Evolutionary conservation across 164 flowering plant species (phyloP).

Genomic region (Cinnamomum micranthum): DNA sequence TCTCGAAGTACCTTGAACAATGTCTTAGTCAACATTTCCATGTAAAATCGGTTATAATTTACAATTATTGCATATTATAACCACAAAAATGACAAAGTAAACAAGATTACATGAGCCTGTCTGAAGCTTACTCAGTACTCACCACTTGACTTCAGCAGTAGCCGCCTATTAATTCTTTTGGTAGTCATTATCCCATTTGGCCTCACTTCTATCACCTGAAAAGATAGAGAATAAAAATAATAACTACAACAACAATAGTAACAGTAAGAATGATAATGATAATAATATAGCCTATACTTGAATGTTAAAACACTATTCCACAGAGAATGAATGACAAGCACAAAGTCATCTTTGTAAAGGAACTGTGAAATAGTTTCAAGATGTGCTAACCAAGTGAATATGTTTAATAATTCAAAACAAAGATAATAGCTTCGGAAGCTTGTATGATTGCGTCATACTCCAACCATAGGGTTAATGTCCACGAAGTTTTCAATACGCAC

Average conservation of each 20-base stretch:
- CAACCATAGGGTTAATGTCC: too few species aligned
- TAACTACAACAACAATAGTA: too few species aligned
- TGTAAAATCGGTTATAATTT: too few species aligned
- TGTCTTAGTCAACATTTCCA: too few species aligned
- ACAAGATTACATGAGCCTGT: not conserved
- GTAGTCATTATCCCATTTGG: conserved; percentile 65
- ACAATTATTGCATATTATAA: not conserved
- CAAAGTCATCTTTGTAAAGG: not conserved
- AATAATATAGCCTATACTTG: not conserved
- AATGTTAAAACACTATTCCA: not conserved
- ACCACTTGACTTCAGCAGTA: conserved; percentile 88
- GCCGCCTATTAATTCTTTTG: conserved; percentile 70
- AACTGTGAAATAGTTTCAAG: not conserved
- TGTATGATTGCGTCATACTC: too few species aligned
- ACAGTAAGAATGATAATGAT: too few species aligned
- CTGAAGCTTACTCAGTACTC: conserved; percentile 11
- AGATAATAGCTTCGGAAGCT: not conserved
- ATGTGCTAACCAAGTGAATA: not conserved
- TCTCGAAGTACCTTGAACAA: too few species aligned
- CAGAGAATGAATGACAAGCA: not conserved
- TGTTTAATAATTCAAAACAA: not conserved
- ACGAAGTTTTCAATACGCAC: too few species aligned
- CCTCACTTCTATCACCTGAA: conserved; percentile 87
- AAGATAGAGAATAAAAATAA: not conserved
- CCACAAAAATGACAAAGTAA: not conserved